phyloP scores from a whole-genome alignment of 495 filamentous ascomycete species.

The Penicillium crystallinum region DNA sequence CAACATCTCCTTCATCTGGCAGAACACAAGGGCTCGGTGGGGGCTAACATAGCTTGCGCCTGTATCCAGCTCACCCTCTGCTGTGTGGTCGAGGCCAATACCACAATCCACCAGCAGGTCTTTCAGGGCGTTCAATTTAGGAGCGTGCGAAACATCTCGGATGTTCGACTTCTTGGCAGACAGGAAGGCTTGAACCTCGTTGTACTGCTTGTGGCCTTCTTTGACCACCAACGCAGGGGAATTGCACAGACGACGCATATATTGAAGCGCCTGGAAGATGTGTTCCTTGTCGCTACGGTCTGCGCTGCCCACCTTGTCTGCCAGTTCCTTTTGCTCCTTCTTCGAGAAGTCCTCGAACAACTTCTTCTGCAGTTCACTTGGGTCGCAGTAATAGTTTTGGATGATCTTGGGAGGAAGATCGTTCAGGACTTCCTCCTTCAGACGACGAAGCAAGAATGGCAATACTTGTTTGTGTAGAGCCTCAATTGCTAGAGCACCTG shows the following conservation, averaged over 20 bases:
- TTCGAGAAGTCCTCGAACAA: slow-evolving; percentile 95
- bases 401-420: slow-evolving; percentile 97
- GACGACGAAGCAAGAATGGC: slow-evolving; percentile 89
- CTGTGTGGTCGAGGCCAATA: slow-evolving; percentile 64
- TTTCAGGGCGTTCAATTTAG: slow-evolving; percentile 82
- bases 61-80: slow-evolving; percentile 53
- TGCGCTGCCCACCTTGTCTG: slow-evolving; percentile 65
- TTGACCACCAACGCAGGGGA: slow-evolving; percentile 94
- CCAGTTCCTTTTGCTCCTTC: slow-evolving; percentile 79
- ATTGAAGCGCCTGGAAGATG: slow-evolving; percentile 98
- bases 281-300: slow-evolving; percentile 94
- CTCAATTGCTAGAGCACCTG: slow-evolving; percentile 91
- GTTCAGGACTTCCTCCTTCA: slow-evolving; percentile 96
- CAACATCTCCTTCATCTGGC: slow-evolving; percentile 99
- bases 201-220: slow-evolving; percentile 85
- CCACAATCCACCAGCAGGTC: slow-evolving; percentile 94
- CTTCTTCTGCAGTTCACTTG: slow-evolving; percentile 89
- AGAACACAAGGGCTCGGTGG: slow-evolving; percentile 94
- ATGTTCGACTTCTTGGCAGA: slow-evolving; percentile 64
- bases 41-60: slow-evolving; percentile 82
- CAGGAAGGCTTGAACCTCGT: slow-evolving; percentile 71
- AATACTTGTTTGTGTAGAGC: slow-evolving; percentile 96
- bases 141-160: slow-evolving; percentile 81
- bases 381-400: slow-evolving; percentile 99
- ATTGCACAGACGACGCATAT: slow-evolving; percentile 99